A percentile compares a stretch with the other conserved stretches of the same genome.
phyloP scores from a whole-genome alignment of 805 yeast genomes.

The Hanseniaspora valbyensis region DNA sequence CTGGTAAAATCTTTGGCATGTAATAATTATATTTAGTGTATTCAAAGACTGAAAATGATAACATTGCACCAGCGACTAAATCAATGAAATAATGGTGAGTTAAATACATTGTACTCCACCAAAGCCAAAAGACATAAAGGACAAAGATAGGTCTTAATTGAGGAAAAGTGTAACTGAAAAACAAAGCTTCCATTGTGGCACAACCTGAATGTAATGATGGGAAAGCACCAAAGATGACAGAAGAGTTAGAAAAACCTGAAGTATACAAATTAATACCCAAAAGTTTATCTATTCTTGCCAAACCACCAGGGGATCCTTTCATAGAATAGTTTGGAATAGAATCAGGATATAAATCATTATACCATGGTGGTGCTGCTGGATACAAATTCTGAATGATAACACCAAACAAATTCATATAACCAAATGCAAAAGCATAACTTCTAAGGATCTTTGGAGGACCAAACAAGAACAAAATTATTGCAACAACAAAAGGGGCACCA shows the following conservation, averaged over 20 bases:
- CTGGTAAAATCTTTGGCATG: slow-evolving; percentile 38
- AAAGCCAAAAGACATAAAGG: slow-evolving; percentile 77
- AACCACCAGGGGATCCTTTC: slow-evolving; percentile 93
- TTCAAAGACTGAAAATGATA: slow-evolving; percentile 60
- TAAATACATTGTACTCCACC: slow-evolving; percentile 98
- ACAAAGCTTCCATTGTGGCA: slow-evolving; percentile 86
- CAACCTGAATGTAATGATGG: slow-evolving; percentile 88
- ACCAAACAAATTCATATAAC: slow-evolving; percentile 83
- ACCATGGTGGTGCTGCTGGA: slow-evolving; percentile 98
- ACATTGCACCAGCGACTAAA: slow-evolving; percentile 83
- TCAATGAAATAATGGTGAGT: slow-evolving; percentile 95
- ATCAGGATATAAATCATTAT: slow-evolving; percentile 69
- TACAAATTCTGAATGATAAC: slow-evolving; percentile 70
- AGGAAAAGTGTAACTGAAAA: slow-evolving; percentile 76
- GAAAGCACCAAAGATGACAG: slow-evolving; percentile 86
- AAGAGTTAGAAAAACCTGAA: slow-evolving; percentile 69
- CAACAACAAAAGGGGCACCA: slow-evolving; percentile 79
- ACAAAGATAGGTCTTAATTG: slow-evolving; percentile 51
- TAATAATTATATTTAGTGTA: slow-evolving; percentile 50
- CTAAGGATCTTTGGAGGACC: slow-evolving; percentile 84
- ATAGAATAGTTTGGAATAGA: slow-evolving; percentile 83
- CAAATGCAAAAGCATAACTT: slow-evolving; percentile 84
- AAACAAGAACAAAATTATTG: slow-evolving; percentile 65
- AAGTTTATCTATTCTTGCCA: slow-evolving; percentile 71
- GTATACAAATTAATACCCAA: slow-evolving; percentile 77